Base-by-base conservation (phyloP, 441 rosid genomes). In the Iberis amara region DNA sequence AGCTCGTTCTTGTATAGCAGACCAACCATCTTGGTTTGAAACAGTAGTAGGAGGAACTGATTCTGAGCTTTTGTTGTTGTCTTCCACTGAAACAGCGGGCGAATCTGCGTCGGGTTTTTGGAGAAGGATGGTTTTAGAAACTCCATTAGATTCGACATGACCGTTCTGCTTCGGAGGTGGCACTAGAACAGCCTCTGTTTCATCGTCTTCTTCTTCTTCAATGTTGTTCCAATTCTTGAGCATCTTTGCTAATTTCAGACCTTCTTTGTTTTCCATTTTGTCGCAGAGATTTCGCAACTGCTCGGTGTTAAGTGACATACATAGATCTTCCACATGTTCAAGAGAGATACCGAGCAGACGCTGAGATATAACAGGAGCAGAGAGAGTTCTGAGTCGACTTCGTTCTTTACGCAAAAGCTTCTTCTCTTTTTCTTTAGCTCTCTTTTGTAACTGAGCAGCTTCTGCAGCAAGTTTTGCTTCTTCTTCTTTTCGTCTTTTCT, bases 1-100 rank as follows among this genome's bases (percentile, higher is more conserved):
- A 26, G 96, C 96, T 58, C 86, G 75, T 72, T 90, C 96, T 77
- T 90, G 98, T 30, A 79, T 88, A 53, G 79, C 76, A 41, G 95
- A 85, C 98, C 98, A 85, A 9, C 54, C 85, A 45, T 90, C 95
- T 64, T 69, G 79, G 13, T 54, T 18, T 18, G 21, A 18, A 18
- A 1, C 21, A 18, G 21, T 18, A 18, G 21, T 18, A 18, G 21
- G 21, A 18, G 21, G 21, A 18, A 18, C 21, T 18, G 21, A 18
- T 18, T 18, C 21, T 55, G 57, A 21, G 36, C 51, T 74, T 60
- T 37, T 47, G 55, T 38, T 47, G 56, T 70, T 75, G 44, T 13
- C 27, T 31, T 46, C 37, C 63, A 55, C 88, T 35, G 94, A 62
- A 13, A n/a, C 71, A n/a, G 77, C 68, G 1, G 91, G 87, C 57